These are phyloP conservation scores for Pichia eremophila DNA, from an alignment of 805 yeast genomes.

Conservation along the genomic window DNA sequence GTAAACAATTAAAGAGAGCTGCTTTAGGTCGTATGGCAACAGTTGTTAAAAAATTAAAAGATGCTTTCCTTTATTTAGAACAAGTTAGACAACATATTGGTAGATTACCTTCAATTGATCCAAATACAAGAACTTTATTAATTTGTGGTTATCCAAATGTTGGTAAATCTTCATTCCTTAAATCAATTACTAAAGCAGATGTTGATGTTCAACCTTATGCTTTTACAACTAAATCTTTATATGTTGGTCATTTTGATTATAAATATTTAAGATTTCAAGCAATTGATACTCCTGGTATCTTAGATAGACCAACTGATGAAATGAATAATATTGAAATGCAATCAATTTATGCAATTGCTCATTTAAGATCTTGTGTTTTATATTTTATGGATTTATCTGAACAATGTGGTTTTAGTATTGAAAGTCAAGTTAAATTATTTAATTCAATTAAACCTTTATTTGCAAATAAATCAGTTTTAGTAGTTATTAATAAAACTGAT, in stretches of 20 bases:
- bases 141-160: constrained; percentile 99
- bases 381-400: constrained; percentile 98
- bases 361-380: constrained; percentile 89
- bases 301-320: constrained; percentile 98
- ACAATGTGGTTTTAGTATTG: constrained; percentile 97
- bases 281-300: constrained; percentile 97
- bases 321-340: constrained; percentile 99
- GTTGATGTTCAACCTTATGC: constrained; percentile 99
- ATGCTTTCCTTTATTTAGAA: constrained; percentile 85
- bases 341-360: constrained; percentile 97
- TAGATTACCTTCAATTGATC: constrained; percentile 95
- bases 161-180: constrained; percentile 93
- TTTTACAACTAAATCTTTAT: constrained; percentile 93
- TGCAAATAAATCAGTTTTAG: constrained; percentile 92
- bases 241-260: constrained; percentile 98
- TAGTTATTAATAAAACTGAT: constrained; percentile 93
- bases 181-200: constrained; percentile 92
- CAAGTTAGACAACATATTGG: constrained; percentile 99
- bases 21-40: constrained; percentile 99
- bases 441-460: constrained; percentile 95
- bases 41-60: constrained; percentile 88
- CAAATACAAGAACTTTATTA: constrained; percentile 93
- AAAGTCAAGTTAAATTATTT: constrained; percentile 94
- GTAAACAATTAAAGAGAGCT: constrained; percentile 97
- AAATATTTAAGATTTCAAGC: constrained; percentile 97